Percentiles rank a stretch among this genome's conserved stretches.
phyloP scores from a whole-genome alignment of 768 basidiomycete species.

The Suillus subalutaceus region DNA sequence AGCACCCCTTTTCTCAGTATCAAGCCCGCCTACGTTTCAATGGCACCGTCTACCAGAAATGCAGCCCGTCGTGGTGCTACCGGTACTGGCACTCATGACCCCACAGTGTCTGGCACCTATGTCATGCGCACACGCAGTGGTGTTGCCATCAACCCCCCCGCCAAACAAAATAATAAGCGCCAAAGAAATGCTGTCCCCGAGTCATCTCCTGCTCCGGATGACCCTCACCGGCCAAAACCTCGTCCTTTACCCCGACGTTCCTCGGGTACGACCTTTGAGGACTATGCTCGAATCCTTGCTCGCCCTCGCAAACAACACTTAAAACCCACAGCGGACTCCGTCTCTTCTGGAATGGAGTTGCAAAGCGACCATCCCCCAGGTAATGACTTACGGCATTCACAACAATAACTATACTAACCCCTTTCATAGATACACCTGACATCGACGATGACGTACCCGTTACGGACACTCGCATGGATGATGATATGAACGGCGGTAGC shows the following conservation, averaged over 20 bases:
- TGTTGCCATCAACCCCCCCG: neutral
- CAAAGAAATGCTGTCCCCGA: neutral
- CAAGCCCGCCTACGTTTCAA: neutral
- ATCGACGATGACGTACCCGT: neutral
- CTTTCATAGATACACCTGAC: neutral
- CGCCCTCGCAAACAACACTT: neutral
- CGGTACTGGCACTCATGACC: no score
- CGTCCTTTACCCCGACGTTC: neutral
- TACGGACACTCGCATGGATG: neutral
- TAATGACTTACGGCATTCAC: neutral
- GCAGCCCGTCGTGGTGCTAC: neutral
- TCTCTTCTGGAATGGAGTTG: neutral
- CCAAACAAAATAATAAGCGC: neutral
- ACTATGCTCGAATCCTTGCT: neutral
- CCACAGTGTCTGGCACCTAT: no score
- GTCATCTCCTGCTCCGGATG: neutral
- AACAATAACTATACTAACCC: neutral
- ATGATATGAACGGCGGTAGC: neutral
- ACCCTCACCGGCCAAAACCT: neutral
- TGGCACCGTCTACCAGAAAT: neutral
- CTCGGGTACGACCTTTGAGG: neutral
- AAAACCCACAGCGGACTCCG: neutral
- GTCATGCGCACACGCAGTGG: neutral
- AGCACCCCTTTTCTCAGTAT: neutral
- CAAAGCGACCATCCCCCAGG: neutral